Base-by-base conservation (phyloP, 352 stramenopile species). In the Phytophthora chlamydospora region DNA sequence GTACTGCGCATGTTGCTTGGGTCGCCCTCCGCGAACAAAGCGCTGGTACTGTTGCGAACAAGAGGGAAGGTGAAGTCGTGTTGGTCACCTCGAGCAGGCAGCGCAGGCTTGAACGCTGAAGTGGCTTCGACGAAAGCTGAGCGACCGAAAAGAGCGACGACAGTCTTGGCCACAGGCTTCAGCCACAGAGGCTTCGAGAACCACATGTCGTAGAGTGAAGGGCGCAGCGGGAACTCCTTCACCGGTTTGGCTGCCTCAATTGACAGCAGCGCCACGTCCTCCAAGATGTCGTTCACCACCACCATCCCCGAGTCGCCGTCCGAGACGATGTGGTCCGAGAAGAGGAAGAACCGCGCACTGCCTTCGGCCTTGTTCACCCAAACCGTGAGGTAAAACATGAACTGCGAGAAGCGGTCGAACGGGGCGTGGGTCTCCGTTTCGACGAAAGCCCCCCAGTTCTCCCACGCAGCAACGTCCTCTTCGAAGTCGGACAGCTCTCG, bases 281-380 rank as follows among this genome's bases (percentile, higher is more conserved):
- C 62, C 8, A 90, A 58, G 10, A 80, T 59, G 33, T 82, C 61
- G 24, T 87, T 80, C 10, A 88, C 50, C 6, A 90, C 63, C 45
- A 84, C 75, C 35, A 66, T 51, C 0, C 76, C 75, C 0, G 80
- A 85, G 11, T 68, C 66, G 0, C 71, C 62, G 43, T 90, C 80
- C 32, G 76, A 83, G 74, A 90, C 79, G 54, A 78, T 78, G 59
- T 84, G 75, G 51, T 90, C 80, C 1, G 77, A 78, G 58, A 85
- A 85, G 19, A 88, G 56, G 43, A 83, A 61, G 36, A 88, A 68
- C 0, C 75, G 73, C 29, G 42, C 71, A 4, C 61, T 58, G 35
- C 62, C 19, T 17, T 82, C 49, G 0, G 42, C 32, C 10, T 19
- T 50, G 42, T 84, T 73, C 0, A 80, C 58, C 75, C 75, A 85